Base-by-base conservation (phyloP, 805 yeast species). In the Cyberlindnera suaveolens region DNA sequence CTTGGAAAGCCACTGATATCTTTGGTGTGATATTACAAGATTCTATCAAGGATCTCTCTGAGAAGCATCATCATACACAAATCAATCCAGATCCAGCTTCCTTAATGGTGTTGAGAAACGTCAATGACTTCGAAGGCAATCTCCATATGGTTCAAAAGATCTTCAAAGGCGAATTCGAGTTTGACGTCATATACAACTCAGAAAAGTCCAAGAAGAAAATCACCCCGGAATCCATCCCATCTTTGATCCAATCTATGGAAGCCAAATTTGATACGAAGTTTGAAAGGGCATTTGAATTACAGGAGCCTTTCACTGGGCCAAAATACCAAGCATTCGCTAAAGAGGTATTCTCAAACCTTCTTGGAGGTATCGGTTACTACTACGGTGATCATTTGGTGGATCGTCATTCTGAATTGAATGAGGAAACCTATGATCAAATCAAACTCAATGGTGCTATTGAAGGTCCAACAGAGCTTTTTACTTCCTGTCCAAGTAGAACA, bases 311-410 rank as follows among this genome's bases (percentile, higher is more conserved):
- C 56, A 63, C 72, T 38, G 59, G 56, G 36, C 43, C 50, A 8
- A 55, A 60, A 43, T 71, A 80, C 53, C 55, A 61, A 26, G 51
- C 53, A 8, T 90, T 93, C 65, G 96, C 89, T 1, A 72, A 85
- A 53, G 90, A 86, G 52, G 68, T 88, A 34, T 57, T 91, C 9
- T 84, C 97, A 0, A 91, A 90, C 43, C 68, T 93, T 36, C 60
- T 86, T 44, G 99, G 97, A 17, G 98, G 98, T 13, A 74, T 93
- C 41, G 86, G 96, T 3, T 89, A 88, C 63, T 85, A 85, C 56
- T 71, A 85, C 56, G 98, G 99, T 30, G 84, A 80, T 41, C 85
- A 83, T 40, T 57, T 84, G 39, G 93, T 93, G 19, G 96, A 90
- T 59, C 69, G 95, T 51, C 70, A 72, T 5, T 78, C 87, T 1